Base-by-base conservation (phyloP, 2,329 filamentous ascomycete genomes). In the Monilinia aucupariae region DNA sequence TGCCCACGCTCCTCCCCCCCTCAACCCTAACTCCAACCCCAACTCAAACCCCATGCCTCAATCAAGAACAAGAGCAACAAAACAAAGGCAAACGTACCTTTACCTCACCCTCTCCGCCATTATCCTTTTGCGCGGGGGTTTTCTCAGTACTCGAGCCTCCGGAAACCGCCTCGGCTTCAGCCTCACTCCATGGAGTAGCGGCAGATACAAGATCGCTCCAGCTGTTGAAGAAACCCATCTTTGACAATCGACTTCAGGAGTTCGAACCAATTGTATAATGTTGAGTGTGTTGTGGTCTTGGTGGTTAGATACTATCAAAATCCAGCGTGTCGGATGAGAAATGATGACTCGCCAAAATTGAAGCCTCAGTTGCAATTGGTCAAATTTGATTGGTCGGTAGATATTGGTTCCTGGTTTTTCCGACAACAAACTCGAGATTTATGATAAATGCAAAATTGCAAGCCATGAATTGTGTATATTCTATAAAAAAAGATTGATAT, bases 191-290 rank as follows among this genome's bases (percentile, higher is more conserved):
- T 75, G 85, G 85, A 78, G 81, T 80, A 70, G 82, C 84, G 67
- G 84, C 84, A 78, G 86, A 83, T 73, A 86, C 78, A 74, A 88
- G 78, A 74, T 87, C 85, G 73, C 79, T 80, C 73, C 86, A 81
- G 70, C 81, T 78, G 76, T 87, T 84, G 82, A 84, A 87, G 78
- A 87, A 80, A 79, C 83, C 85, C 85, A 88, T 88, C 76, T 67
- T 72, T 55, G 15, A 48, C 63, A 62, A 62, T 58, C 59, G 62
- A 59, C 50, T 59, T 47, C 54, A 64, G 64, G 60, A 52, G 56
- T 32, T 32, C 59, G 64, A 60, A 50, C 39, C 61, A 63, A 63
- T 59, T 63, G 61, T 62, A 53, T 51, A 41, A 59, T n/a, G 61
- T 63, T 59, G 61, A 48, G 52, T 59, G 37, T 25, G 52, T 59